phyloP scores from a whole-genome alignment of 148 eudicot species.

The Dianthus caryophyllus region DNA sequence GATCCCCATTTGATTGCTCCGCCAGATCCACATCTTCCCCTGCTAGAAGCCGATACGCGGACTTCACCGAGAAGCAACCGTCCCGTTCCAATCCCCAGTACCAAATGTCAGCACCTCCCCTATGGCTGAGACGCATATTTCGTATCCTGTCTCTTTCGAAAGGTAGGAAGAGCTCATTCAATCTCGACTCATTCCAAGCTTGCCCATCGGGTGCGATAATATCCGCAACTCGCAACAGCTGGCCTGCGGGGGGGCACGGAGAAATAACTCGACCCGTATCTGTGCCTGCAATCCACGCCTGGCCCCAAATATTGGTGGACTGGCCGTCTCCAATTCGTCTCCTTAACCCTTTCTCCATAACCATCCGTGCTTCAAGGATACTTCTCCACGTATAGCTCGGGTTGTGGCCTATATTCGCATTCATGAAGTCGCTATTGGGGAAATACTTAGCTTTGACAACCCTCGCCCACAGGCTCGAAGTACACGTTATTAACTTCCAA shows the following conservation, averaged over 20 bases:
- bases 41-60: not conserved
- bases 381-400: constrained; percentile 6
- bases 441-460: not conserved
- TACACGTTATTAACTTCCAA: not conserved
- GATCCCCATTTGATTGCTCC: too few species aligned
- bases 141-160: not conserved
- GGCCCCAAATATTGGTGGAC: not conserved
- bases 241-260: not conserved
- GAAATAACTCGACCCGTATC: not conserved
- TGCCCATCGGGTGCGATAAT: too few species aligned
- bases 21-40: too few species aligned
- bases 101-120: not conserved
- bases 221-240: not conserved
- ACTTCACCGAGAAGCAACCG: not conserved
- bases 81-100: not conserved
- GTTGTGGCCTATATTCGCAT: not conserved
- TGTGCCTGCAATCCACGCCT: not conserved
- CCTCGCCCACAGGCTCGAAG: not conserved
- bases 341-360: not conserved
- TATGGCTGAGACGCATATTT: not conserved
- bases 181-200: too few species aligned
- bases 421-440: not conserved
- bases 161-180: not conserved
- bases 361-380: not conserved
- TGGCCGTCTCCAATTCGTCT: not conserved